phyloP scores from a whole-genome alignment of 306 rosid genomes.

The Glycyrrhiza uralensis region DNA sequence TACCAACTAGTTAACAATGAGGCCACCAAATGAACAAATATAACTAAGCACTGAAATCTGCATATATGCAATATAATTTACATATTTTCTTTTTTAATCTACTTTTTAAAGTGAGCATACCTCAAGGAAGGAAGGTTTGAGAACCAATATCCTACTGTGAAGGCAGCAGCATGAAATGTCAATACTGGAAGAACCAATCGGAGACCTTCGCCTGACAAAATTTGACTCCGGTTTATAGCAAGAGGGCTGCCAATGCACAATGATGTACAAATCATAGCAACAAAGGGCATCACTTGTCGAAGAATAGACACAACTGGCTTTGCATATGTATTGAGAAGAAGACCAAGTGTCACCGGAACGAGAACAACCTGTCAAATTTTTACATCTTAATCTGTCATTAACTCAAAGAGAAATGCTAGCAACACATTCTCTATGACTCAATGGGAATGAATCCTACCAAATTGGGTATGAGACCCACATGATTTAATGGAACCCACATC shows the following conservation, averaged over 20 bases:
- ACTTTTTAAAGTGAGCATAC: slow-evolving; percentile 41
- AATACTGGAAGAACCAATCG: slow-evolving; percentile 70
- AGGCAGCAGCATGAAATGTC: slow-evolving; percentile 75
- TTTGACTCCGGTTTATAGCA: slow-evolving; percentile 72
- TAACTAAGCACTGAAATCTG: background rate
- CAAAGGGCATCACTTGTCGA: slow-evolving; percentile 89
- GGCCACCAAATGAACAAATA: background rate
- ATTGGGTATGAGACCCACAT: too few species aligned
- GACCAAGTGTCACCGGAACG: slow-evolving; percentile 78
- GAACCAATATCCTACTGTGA: slow-evolving; percentile 78
- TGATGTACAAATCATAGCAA: slow-evolving; percentile 96
- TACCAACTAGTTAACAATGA: background rate
- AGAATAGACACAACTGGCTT: slow-evolving; percentile 72
- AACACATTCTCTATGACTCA: too few species aligned
- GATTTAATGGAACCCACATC: too few species aligned
- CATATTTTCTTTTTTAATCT: background rate
- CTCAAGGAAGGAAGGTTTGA: slow-evolving; percentile 68
- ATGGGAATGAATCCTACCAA: too few species aligned
- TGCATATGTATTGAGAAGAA: slow-evolving; percentile 86
- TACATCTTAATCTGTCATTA: background rate
- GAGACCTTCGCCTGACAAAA: slow-evolving; percentile 74
- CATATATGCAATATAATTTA: background rate
- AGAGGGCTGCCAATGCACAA: slow-evolving; percentile 97
- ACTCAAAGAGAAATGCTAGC: too few species aligned
- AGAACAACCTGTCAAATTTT: slow-evolving; percentile 75